Evolutionary conservation across 257 asterid genomes (phyloP).

Genomic region (Nicotiana noctiflora): DNA sequence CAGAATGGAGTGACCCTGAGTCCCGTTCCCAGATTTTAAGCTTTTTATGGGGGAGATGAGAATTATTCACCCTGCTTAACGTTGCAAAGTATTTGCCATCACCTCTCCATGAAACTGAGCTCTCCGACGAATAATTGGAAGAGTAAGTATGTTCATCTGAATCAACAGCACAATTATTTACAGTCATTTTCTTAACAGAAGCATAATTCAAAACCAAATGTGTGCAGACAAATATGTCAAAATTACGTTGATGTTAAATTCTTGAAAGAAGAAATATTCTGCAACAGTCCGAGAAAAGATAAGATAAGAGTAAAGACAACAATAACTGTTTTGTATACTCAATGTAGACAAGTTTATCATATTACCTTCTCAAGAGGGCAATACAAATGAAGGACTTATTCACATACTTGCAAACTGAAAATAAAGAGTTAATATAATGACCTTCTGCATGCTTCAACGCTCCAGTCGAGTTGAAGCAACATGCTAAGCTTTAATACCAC

Average conservation of each 20-base stretch:
- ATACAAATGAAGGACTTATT: background rate
- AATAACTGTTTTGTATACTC: background rate
- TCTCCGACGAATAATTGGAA: conserved; percentile 38
- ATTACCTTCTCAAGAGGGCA: background rate
- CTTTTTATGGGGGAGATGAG: conserved; percentile 40
- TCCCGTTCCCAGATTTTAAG: conserved; percentile 98
- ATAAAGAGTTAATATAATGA: background rate
- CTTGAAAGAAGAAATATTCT: background rate
- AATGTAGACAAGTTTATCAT: background rate
- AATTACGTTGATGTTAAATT: background rate
- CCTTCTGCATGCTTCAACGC: background rate
- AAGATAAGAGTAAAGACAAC: background rate
- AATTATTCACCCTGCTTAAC: conserved; percentile 48
- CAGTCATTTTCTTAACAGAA: background rate
- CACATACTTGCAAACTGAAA: conserved; percentile 5
- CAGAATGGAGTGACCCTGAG: conserved; percentile 70
- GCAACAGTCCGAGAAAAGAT: background rate
- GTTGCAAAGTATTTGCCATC: conserved; percentile 88
- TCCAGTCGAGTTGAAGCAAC: background rate
- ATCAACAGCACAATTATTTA: conserved; percentile 6
- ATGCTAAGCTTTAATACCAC: background rate
- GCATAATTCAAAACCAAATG: background rate
- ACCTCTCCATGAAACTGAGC: conserved; percentile 82
- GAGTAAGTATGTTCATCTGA: conserved; percentile 52
- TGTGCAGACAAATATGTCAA: background rate